Evolutionary conservation across 306 rosid genomes (phyloP), one percentile per base, ranked within the genome.

Genomic region (Prinsepia uniflora): DNA sequence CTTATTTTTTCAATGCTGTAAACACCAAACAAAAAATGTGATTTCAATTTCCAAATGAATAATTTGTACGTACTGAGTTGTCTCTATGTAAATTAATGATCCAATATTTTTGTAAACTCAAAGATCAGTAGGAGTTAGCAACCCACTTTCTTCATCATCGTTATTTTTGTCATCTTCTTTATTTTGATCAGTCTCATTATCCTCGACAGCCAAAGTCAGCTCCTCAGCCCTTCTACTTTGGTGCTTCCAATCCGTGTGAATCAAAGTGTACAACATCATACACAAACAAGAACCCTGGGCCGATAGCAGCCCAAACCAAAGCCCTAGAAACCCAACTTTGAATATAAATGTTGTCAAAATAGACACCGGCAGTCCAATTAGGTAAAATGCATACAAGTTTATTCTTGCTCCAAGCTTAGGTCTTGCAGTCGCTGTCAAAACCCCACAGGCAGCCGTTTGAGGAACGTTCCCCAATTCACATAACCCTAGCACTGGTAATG

Each of bases 401-500:
- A 90, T 90, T 52, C 85, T 84, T 1, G 97, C 98, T 17, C 98
- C 98, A 52, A 85, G 54, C 17, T 84, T 80, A 45, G 98, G 96
- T 6, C 97, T 72, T 6, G 97, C 96, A 0, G 90, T 90, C 17
- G 94, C 98, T 2, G 85, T 62, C 24, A 93, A 75, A 1, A 93
- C 85, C 63, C 98, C 97, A 49, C 94, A 88, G 0, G 96, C 89
- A 1, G 81, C 96, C 6, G 98, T 93, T 67, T 93, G 97, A 8
- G 98, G 81, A 75, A 91, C 84, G 75, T 93, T 93, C 45, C 85
- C 82, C 5, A 90, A 53, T 76, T 93, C 97, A 71, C 95, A 87
- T 44, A 93, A 56, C 12, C 98, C 98, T 64, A 93, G 20, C n/a
- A 93, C 34, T 3, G 98, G 97, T 10, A 93, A 78, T 1, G 90